Conservation (phyloP, 2,329 filamentous ascomycete genomes). For the Aurifilum marmelostoma region DNA sequence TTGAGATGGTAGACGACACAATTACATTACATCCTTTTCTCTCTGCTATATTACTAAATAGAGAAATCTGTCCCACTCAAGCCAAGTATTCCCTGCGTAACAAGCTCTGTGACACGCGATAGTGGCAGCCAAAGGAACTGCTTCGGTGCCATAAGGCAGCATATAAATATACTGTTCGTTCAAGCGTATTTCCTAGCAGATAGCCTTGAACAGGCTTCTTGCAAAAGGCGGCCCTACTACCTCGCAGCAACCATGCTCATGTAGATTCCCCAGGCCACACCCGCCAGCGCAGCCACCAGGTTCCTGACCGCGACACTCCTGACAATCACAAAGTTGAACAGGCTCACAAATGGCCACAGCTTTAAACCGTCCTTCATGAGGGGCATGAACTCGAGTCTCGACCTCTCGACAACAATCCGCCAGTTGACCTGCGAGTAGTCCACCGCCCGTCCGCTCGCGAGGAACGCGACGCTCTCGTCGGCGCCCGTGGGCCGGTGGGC, state of each 20-base stretch:
- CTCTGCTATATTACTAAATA: too few species aligned
- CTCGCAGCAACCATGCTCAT: slow-evolving; percentile 60
- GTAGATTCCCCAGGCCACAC: slow-evolving; percentile 72
- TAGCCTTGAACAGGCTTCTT: too few species aligned
- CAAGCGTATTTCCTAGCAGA: background rate
- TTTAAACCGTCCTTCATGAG: slow-evolving; percentile 71
- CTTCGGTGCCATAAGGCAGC: background rate
- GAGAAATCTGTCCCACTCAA: too few species aligned
- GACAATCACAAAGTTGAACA: slow-evolving; percentile 67
- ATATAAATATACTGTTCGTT: background rate
- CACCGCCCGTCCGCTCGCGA: slow-evolving; percentile 43
- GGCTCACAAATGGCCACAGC: slow-evolving; percentile 70
- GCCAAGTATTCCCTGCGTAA: too few species aligned
- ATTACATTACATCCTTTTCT: too few species aligned
- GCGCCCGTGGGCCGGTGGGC: slow-evolving; percentile 42
- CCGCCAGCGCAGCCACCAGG: slow-evolving; percentile 68
- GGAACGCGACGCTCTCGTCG: slow-evolving; percentile 38
- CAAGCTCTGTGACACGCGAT: background rate
- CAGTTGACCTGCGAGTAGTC: slow-evolving; percentile 52
- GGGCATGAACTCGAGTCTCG: slow-evolving; percentile 61
- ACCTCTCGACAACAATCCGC: slow-evolving; percentile 46
- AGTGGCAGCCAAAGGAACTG: background rate
- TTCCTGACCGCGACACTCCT: slow-evolving; percentile 68
- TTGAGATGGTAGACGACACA: too few species aligned
- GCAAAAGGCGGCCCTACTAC: background rate